Base-by-base conservation (phyloP, 192 early-diverging fungal genomes). In the Backusella psychrophila region DNA sequence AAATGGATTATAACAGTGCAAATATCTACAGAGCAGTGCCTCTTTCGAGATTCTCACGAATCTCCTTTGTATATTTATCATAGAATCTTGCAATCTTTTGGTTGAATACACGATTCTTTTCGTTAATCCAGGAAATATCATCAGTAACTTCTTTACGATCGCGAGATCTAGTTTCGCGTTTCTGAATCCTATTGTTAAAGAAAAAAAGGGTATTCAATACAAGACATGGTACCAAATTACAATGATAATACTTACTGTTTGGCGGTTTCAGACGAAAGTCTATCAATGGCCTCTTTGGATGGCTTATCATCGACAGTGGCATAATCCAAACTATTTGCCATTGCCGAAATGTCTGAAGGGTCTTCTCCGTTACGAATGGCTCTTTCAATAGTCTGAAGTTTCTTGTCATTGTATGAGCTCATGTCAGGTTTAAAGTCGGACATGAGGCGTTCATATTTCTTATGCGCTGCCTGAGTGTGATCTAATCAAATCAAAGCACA, bases 51-150 rank as follows among this genome's bases (percentile, higher is more conserved):
- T 88, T 94, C 68, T 93, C 97, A 34, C 91, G 91, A 46, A 98
- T 97, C 74, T 98, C 97, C 70, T 91, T 90, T 14, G 97, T 98
- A 80, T 97, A 90, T 80, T 96, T 95, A 80, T 98, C 98, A 72
- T 96, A 99, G 34, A 96, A 96, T 35, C 97, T 82, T 53, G 94
- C 81, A 85, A 99, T 95, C 89, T 98, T 98, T 77, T 95, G 93
- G 90, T 98, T 98, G 84, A 99, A 98, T 21, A 90, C 85, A 71
- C 93, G 94, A 80, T 99, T 99, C 79, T 93, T 87, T 44, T 99
- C 96, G 78, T 98, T 98, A 86, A 99, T 98, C 84, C 95, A 98
- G 17, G 96, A 94, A 71, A 96, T 94, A 59, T 95, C 94, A 70
- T 97, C 97, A 38, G 92, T 92, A 26, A 93, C 89, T 81, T 93